Percentiles rank a stretch among this genome's conserved stretches.
Evolutionary conservation across 208 protist genomes (phyloP).

Genomic region (Acanthamoeba sp.): DNA sequence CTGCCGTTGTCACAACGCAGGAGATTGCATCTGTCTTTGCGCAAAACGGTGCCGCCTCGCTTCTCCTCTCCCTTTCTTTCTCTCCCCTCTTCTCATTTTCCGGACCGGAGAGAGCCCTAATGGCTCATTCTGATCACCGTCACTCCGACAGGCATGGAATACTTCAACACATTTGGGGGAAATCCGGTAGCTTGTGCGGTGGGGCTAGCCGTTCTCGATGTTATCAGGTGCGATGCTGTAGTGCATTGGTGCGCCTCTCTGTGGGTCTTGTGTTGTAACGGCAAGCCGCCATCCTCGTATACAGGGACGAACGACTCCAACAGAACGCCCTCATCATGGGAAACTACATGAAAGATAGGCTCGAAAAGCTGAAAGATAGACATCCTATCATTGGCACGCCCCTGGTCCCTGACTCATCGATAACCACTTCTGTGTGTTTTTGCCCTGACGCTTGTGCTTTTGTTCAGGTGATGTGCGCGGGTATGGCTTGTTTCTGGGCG

Average conservation of each 20-base stretch:
- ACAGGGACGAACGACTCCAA: slow-evolving; percentile 61
- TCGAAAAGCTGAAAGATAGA: background rate
- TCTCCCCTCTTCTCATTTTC: background rate
- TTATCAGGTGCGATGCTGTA: slow-evolving; percentile 65
- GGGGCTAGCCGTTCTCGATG: slow-evolving; percentile 60
- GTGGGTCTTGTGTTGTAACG: no score
- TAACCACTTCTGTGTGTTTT: background rate
- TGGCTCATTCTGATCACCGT: background rate
- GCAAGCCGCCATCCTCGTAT: no score
- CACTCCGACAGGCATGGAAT: slow-evolving; percentile 48
- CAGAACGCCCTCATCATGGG: slow-evolving; percentile 60
- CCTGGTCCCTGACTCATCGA: background rate
- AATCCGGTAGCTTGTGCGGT: slow-evolving; percentile 68
- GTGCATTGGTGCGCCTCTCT: no score
- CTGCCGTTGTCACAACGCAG: slow-evolving; percentile 69
- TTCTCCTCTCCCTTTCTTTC: background rate
- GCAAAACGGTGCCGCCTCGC: background rate
- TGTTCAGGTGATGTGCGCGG: slow-evolving; percentile 73
- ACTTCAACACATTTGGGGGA: slow-evolving; percentile 75
- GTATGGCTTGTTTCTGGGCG: slow-evolving; percentile 70
- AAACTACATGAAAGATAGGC: slow-evolving; percentile 17
- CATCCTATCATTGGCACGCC: slow-evolving; percentile 61
- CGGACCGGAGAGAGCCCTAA: no score
- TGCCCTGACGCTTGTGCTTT: background rate
- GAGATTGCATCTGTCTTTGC: slow-evolving; percentile 11